phyloP scores from a whole-genome alignment of 2,329 filamentous ascomycete genomes.

The Fusarium neocosmosporiellum region DNA sequence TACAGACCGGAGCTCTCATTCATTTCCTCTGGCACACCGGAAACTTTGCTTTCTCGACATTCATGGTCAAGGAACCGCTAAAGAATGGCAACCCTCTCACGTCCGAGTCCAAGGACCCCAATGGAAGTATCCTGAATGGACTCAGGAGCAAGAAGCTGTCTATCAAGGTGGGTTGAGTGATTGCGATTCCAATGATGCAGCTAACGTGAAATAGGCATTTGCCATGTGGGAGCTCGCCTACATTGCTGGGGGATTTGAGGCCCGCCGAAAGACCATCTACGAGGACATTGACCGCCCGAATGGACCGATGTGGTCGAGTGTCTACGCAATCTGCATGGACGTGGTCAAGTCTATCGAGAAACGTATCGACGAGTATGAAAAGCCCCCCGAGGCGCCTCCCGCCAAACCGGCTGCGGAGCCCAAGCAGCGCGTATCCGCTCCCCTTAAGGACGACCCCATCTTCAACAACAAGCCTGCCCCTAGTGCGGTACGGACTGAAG shows the following conservation, averaged over 20 bases:
- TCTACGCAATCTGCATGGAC: conserved; percentile 75
- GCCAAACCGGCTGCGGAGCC: conserved; percentile 45
- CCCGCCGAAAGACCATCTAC: conserved; percentile 85
- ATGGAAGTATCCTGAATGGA: conserved; percentile 87
- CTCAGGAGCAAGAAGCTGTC: conserved; percentile 85
- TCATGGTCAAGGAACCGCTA: conserved; percentile 82
- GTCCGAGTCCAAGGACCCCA: conserved; percentile 87
- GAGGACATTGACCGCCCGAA: conserved; percentile 86
- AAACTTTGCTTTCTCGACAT: conserved; percentile 82
- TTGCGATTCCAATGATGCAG: background rate
- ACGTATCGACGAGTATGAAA: conserved; percentile 73
- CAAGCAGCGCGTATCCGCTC: conserved; percentile 52
- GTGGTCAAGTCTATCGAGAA: conserved; percentile 74
- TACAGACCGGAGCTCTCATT: conserved; percentile 74
- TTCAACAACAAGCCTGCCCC: conserved; percentile 54
- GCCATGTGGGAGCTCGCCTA: conserved; percentile 91
- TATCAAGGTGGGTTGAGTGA: conserved; percentile 66
- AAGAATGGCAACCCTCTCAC: conserved; percentile 89
- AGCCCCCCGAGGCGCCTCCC: conserved; percentile 51
- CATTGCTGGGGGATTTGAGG: conserved; percentile 79
- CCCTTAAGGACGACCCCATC: conserved; percentile 59
- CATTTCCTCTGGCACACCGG: conserved; percentile 80
- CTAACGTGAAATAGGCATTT: conserved; percentile 67
- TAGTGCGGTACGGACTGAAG: conserved; percentile 54
- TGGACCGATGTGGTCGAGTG: conserved; percentile 84